Base-by-base conservation (phyloP, 2,329 filamentous ascomycete genomes). In the Rutstroemia sp. region DNA sequence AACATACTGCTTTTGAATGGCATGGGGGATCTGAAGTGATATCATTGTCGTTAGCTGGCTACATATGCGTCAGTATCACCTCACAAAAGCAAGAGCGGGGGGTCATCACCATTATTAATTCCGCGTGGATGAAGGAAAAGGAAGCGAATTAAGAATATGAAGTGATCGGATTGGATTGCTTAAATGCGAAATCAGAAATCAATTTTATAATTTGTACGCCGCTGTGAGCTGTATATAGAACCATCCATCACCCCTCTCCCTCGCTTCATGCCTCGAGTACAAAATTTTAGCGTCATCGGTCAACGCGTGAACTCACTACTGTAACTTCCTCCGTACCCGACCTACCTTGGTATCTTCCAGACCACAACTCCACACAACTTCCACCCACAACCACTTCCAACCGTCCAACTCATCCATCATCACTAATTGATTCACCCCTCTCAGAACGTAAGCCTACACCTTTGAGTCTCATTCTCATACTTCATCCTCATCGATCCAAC, bases 1-100 rank as follows among this genome's bases (percentile, higher is more conserved):
- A 42, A 79, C 86, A 71, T 74, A 91, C 87, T 60, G 92, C 92
- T 68, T 87, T 82, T 57, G 90, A 82, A 75, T 95, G 91, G 69
- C 92, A 96, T 23, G 92, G 87, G 60, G 90, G 89, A 66, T 88
- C 82, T 38, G 82, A 80, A 58, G 81, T 81, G 38, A 95, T 71
- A 70, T 92, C 89, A 67, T 88, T 79, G 65, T 90, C 30, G 30
- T 34, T 83, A 14, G 86, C 71, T 57, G 72, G 71, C 75, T 79
- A 53, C 41, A 19, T 30, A n/a, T 23, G 6, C 38, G 58, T 21
- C 4, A 62, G 42, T 56, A 52, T 57, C 50, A 52, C 19, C 50
- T 52, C 21, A 9, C 50, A 52, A 48, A 18, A 58, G 30, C 3
- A 50, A 47, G 41, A 14, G 21, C 23, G 19, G 23, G 42, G 19